phyloP scores from a whole-genome alignment of 1,284 basidiomycete species.

The Trametes sp. region DNA sequence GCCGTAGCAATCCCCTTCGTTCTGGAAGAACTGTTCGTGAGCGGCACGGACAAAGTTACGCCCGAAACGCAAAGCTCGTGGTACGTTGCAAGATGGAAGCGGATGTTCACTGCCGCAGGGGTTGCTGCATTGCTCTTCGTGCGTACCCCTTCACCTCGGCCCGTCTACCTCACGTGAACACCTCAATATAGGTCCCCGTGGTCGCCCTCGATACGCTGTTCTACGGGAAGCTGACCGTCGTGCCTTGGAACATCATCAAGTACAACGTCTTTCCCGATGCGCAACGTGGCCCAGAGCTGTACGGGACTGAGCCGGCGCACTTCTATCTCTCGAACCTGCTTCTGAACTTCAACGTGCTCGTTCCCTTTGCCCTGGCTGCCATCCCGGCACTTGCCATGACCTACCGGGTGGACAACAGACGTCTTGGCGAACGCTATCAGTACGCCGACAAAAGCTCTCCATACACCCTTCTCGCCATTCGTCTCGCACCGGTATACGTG shows the following conservation, averaged over 20 bases:
- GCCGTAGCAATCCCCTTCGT: slow-evolving; percentile 90
- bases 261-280: slow-evolving; percentile 92
- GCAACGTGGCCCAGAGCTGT: slow-evolving; percentile 87
- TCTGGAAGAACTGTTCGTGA: slow-evolving; percentile 88
- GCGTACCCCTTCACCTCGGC: slow-evolving; percentile 37
- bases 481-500: slow-evolving; percentile 87
- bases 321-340: slow-evolving; percentile 89
- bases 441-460: slow-evolving; percentile 74
- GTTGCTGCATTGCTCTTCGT: slow-evolving; percentile 75
- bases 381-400: slow-evolving; percentile 86
- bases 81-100: slow-evolving; percentile 67
- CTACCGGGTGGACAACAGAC: slow-evolving; percentile 76
- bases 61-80: slow-evolving; percentile 58
- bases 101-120: slow-evolving; percentile 65
- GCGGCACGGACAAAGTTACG: slow-evolving; percentile 75
- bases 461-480: slow-evolving; percentile 76
- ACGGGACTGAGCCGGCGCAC: slow-evolving; percentile 88
- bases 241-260: slow-evolving; percentile 92
- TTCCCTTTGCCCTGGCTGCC: slow-evolving; percentile 82
- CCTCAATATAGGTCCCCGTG: slow-evolving; percentile 66
- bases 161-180: not conserved
- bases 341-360: slow-evolving; percentile 92
- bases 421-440: slow-evolving; percentile 72
- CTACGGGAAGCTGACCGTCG: slow-evolving; percentile 83
- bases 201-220: slow-evolving; percentile 85